A percentile compares a stretch with the other conserved stretches of the same genome.
Conservation (phyloP, 345 rosid species). For the Alliaria petiolata region DNA sequence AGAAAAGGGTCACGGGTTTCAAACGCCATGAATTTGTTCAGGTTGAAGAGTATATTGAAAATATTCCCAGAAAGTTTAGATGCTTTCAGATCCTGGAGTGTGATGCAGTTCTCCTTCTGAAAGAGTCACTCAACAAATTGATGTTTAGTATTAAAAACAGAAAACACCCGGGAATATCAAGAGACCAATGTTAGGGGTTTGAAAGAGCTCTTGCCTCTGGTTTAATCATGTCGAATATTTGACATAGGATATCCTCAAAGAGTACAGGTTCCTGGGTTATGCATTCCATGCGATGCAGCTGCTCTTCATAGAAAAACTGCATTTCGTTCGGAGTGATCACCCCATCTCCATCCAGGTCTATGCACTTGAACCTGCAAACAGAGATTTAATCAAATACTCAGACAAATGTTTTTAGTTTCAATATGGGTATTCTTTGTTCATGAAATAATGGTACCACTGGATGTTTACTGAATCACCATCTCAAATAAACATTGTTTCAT, state of each 20-base stretch:
- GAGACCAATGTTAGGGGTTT: not conserved
- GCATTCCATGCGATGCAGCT: constrained; percentile 84
- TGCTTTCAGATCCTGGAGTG: constrained; percentile 57
- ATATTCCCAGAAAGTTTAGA: constrained; percentile 75
- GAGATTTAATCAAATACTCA: not conserved
- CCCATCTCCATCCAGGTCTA: constrained; percentile 90
- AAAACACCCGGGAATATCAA: not conserved
- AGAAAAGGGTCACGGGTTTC: constrained; percentile 82
- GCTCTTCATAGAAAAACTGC: constrained; percentile 88
- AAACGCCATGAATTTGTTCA: constrained; percentile 74
- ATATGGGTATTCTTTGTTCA: not conserved
- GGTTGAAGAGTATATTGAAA: constrained; percentile 86
- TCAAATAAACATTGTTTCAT: not conserved
- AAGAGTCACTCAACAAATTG: not conserved
- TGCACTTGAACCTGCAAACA: constrained; percentile 73
- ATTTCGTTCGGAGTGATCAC: constrained; percentile 70
- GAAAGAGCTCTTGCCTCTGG: constrained; percentile 48
- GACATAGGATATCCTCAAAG: constrained; percentile 80
- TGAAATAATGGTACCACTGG: not conserved
- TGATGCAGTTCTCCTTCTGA: constrained; percentile 55
- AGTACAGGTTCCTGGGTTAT: constrained; percentile 74
- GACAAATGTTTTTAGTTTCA: not conserved
- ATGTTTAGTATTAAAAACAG: not conserved
- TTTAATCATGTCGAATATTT: constrained; percentile 84
- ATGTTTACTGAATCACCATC: not conserved